Conservation (phyloP, 2,329 filamentous ascomycete genomes). For the Xylariales sp. region DNA sequence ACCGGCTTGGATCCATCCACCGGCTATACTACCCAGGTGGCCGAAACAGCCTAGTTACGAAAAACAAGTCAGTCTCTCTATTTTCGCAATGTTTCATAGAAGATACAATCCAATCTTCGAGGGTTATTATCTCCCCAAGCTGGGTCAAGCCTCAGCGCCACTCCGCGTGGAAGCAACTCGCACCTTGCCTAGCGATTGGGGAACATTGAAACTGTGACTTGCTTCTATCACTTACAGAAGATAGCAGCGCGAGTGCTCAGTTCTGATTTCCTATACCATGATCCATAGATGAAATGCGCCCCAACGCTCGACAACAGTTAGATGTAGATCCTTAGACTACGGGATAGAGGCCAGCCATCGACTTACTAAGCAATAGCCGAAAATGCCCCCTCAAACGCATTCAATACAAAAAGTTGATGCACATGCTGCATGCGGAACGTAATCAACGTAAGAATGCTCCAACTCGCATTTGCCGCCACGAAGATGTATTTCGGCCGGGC, state of each 20-base stretch:
- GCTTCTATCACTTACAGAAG: too few species aligned
- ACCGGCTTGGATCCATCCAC: conserved; percentile 43
- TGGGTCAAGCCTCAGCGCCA: too few species aligned
- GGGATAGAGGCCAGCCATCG: conserved; percentile 35
- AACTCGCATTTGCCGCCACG: conserved; percentile 26
- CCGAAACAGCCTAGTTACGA: too few species aligned
- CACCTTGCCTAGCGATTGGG: too few species aligned
- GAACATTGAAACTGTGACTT: too few species aligned
- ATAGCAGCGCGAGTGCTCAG: conserved; percentile 35
- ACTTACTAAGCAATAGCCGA: conserved; percentile 28
- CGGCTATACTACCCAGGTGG: conserved; percentile 38
- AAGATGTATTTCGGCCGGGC: conserved; percentile 33
- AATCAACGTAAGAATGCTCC: conserved; percentile 26
- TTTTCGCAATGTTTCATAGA: conserved; percentile 48
- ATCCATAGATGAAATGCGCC: conserved; percentile 39
- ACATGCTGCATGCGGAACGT: conserved; percentile 26
- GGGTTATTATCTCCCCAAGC: too few species aligned
- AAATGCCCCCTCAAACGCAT: conserved; percentile 30
- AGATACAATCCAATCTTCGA: conserved; percentile 51
- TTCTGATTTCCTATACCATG: conserved; percentile 39
- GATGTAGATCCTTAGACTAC: neutral
- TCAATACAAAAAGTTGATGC: conserved; percentile 29
- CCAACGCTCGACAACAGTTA: conserved; percentile 26
- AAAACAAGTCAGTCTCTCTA: too few species aligned
- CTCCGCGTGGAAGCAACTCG: too few species aligned